These are phyloP conservation scores for Thozetella sp. DNA, from an alignment of 495 filamentous ascomycete species.

Conservation along the genomic window DNA sequence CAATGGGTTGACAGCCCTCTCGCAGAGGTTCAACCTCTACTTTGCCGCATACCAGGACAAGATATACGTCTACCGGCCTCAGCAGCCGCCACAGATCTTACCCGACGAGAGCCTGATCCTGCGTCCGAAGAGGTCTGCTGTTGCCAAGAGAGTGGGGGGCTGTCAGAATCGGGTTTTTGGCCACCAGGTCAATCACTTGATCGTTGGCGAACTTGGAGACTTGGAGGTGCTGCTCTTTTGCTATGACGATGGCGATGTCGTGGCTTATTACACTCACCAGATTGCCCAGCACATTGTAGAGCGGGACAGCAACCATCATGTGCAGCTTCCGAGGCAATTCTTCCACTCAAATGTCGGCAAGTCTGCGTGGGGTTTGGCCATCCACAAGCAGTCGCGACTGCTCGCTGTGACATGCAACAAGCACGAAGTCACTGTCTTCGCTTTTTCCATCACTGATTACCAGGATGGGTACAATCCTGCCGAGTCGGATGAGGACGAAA, in stretches of 20 bases:
- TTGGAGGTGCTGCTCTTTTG: conserved; percentile 77
- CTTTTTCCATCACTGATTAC: conserved; percentile 63
- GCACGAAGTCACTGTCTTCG: conserved; percentile 68
- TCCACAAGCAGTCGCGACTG: conserved; percentile 76
- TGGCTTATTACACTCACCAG: conserved; percentile 69
- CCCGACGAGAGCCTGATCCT: conserved; percentile 65
- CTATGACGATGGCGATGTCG: conserved; percentile 89
- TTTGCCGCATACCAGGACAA: conserved; percentile 74
- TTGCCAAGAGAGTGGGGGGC: conserved; percentile 41
- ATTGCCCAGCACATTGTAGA: conserved; percentile 29
- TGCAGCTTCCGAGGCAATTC: conserved; percentile 46
- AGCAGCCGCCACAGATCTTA: conserved; percentile 61
- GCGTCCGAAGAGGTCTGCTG: conserved; percentile 54
- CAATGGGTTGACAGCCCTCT: neutral
- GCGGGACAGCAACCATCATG: neutral
- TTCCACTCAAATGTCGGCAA: conserved; percentile 73
- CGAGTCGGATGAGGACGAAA: neutral
- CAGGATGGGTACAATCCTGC: neutral
- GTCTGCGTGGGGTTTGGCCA: conserved; percentile 89
- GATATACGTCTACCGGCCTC: conserved; percentile 76
- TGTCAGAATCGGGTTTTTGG: conserved; percentile 57
- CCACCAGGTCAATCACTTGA: conserved; percentile 78
- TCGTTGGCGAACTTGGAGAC: conserved; percentile 76
- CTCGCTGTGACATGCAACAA: conserved; percentile 82
- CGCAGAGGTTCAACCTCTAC: conserved; percentile 51